phyloP scores from a whole-genome alignment of 768 basidiomycete species.

The Hysterangium stoloniferum region DNA sequence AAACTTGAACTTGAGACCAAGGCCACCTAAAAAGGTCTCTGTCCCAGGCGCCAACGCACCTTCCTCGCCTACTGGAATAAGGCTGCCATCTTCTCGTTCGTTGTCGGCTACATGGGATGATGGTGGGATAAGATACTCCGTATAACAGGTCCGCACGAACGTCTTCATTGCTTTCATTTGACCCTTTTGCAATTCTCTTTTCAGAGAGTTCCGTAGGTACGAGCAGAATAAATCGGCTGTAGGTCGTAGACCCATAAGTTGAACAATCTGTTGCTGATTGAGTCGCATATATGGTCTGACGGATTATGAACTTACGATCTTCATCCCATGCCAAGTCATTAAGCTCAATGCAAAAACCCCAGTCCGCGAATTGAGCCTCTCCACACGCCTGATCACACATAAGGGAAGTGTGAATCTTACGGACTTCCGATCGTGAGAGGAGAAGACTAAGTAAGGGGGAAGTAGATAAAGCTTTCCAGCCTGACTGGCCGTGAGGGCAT shows the following conservation, averaged over 20 bases:
- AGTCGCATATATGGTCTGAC: neutral
- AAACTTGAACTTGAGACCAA: slow-evolving; percentile 80
- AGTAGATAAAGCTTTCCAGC: slow-evolving; percentile 87
- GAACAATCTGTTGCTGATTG: slow-evolving; percentile 53
- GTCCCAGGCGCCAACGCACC: slow-evolving; percentile 29
- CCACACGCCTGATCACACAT: slow-evolving; percentile 87
- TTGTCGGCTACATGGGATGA: slow-evolving; percentile 50
- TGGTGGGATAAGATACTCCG: slow-evolving; percentile 72
- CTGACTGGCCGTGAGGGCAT: slow-evolving; percentile 31
- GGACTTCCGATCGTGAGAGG: slow-evolving; percentile 86
- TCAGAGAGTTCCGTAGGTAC: slow-evolving; percentile 80
- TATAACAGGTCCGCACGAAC: slow-evolving; percentile 90
- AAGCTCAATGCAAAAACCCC: slow-evolving; percentile 96
- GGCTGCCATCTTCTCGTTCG: slow-evolving; percentile 61
- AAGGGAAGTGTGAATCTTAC: slow-evolving; percentile 88
- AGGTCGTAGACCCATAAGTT: slow-evolving; percentile 87
- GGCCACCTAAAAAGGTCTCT: slow-evolving; percentile 62
- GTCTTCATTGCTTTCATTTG: slow-evolving; percentile 90
- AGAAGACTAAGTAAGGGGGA: slow-evolving; percentile 84
- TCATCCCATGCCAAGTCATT: slow-evolving; percentile 88
- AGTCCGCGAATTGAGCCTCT: slow-evolving; percentile 85
- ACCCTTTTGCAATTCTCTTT: slow-evolving; percentile 79
- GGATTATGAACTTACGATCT: slow-evolving; percentile 57
- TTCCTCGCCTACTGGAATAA: slow-evolving; percentile 48
- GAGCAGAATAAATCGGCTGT: slow-evolving; percentile 92